These are phyloP conservation scores for Teunomyces gatunensis DNA, from an alignment of 805 yeast genomes.

Conservation along the genomic window DNA sequence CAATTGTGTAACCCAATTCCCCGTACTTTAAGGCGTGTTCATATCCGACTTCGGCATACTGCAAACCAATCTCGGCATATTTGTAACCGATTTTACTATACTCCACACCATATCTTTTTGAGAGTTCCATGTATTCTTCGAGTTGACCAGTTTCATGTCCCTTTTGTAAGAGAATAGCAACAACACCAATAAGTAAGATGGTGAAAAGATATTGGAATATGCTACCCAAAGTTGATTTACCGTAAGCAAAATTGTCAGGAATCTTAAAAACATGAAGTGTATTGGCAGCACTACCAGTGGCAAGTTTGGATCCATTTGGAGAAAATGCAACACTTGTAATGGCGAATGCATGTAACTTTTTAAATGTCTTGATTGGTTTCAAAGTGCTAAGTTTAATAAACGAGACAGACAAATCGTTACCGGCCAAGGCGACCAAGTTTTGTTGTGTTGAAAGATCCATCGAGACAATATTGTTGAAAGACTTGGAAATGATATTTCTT, in stretches of 20 bases:
- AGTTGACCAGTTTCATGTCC: slow-evolving; percentile 36
- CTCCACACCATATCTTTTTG: slow-evolving; percentile 13
- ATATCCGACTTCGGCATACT: slow-evolving; percentile 16
- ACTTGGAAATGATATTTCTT: slow-evolving; percentile 41
- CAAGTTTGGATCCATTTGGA: slow-evolving; percentile 63
- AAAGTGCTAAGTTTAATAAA: slow-evolving; percentile 54
- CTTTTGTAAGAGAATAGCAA: slow-evolving; percentile 35
- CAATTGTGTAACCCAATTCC: slow-evolving; percentile 18
- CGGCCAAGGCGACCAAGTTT: slow-evolving; percentile 54
- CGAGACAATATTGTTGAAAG: slow-evolving; percentile 54
- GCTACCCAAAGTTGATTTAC: slow-evolving; percentile 37
- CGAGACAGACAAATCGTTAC: slow-evolving; percentile 64
- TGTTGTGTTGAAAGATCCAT: slow-evolving; percentile 42
- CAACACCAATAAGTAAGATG: slow-evolving; percentile 27
- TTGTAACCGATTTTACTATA: slow-evolving; percentile 14
- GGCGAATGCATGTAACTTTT: slow-evolving; percentile 72
- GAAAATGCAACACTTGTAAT: slow-evolving; percentile 72
- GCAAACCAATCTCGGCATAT: slow-evolving; percentile 15
- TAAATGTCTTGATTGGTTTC: slow-evolving; percentile 46
- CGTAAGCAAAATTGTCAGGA: slow-evolving; percentile 48
- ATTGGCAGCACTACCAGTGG: slow-evolving; percentile 76
- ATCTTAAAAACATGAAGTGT: slow-evolving; percentile 61
- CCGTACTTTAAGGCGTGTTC: slow-evolving; percentile 23
- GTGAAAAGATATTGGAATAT: slow-evolving; percentile 34
- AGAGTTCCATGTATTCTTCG: slow-evolving; percentile 12